Percentiles rank a stretch among this genome's conserved stretches.
These are phyloP conservation scores for Clonostachys sp. DNA, from an alignment of 2,329 filamentous ascomycete species.

Conservation along the genomic window DNA sequence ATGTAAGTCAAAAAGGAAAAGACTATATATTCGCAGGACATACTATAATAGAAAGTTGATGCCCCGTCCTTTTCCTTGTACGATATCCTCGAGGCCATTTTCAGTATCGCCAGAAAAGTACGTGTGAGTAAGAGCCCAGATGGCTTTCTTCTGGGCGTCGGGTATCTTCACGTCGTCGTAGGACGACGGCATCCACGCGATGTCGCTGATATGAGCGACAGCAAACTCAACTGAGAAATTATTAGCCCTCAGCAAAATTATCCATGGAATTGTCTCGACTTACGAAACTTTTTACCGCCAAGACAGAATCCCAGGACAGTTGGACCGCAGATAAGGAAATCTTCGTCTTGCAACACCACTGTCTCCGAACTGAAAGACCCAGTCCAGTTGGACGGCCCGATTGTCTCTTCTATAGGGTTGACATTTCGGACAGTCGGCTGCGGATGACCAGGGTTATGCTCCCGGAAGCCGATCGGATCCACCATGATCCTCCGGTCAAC, in stretches of 20 bases:
- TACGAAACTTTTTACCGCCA: conserved; percentile 83
- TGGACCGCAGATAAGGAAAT: conserved; percentile 78
- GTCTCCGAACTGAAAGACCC: too few species aligned
- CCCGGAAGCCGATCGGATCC: conserved; percentile 77
- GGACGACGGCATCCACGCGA: conserved; percentile 78
- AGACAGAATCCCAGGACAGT: conserved; percentile 86
- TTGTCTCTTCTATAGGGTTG: too few species aligned
- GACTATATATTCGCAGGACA: conserved; percentile 44
- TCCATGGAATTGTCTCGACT: too few species aligned
- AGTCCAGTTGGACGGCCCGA: too few species aligned
- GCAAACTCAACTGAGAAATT: conserved; percentile 87
- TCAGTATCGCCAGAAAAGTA: conserved; percentile 80
- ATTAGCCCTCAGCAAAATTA: too few species aligned
- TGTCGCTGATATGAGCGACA: conserved; percentile 73
- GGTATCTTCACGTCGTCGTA: conserved; percentile 77
- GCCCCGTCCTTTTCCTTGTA: conserved; percentile 81
- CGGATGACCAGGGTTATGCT: too few species aligned
- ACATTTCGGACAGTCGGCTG: too few species aligned
- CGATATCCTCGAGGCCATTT: conserved; percentile 78
- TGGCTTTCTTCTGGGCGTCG: conserved; percentile 56
- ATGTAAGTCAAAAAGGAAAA: conserved; percentile 6
- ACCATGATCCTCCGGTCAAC: conserved; percentile 89
- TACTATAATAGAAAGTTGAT: too few species aligned
- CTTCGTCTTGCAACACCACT: too few species aligned
- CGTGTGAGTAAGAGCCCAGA: conserved; percentile 73